Evolutionary conservation across 371 early-diverging fungal genomes (phyloP).

Genomic region (Encephalitozoon hellem): DNA sequence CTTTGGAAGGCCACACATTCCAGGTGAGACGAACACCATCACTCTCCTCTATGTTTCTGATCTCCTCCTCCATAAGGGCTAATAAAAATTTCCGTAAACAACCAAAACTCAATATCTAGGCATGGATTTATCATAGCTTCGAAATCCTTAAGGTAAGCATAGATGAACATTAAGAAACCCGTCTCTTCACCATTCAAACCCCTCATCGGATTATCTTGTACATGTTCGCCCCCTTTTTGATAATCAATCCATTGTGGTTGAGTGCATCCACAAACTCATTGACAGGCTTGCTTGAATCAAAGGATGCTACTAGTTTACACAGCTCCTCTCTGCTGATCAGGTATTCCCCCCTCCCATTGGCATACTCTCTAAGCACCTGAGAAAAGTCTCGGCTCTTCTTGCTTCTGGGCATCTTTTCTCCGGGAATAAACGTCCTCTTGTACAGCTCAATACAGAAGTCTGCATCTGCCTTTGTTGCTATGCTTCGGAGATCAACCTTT

Average conservation of each 20-base stretch:
- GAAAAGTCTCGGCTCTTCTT: constrained; percentile 23
- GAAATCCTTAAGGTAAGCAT: too few relatives aligned
- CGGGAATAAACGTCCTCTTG: constrained; percentile 30
- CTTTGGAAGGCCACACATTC: constrained; percentile 91
- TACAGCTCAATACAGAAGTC: constrained; percentile 46
- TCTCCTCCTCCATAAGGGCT: constrained; percentile 56
- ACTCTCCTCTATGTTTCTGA: constrained; percentile 60
- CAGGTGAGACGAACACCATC: constrained; percentile 74
- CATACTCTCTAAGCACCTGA: constrained; percentile 14
- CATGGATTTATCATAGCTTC: too few relatives aligned
- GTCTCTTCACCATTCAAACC: neutral
- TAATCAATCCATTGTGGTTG: constrained; percentile 47
- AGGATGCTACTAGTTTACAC: neutral
- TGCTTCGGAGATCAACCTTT: constrained; percentile 47
- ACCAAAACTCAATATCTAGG: constrained; percentile 1
- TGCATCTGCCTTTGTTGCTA: constrained; percentile 50
- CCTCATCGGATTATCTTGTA: constrained; percentile 37
- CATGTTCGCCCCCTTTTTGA: constrained; percentile 38
- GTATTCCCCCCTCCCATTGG: neutral
- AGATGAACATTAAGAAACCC: too few relatives aligned
- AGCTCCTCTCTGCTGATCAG: constrained; percentile 22
- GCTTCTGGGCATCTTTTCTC: neutral
- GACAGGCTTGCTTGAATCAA: constrained; percentile 3
- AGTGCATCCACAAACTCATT: constrained; percentile 39
- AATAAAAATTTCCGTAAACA: constrained; percentile 38